A percentile compares a stretch with the other conserved stretches of the same genome.
These are phyloP conservation scores for Citrus mangshanensis DNA, from an alignment of 345 rosid species.

Conservation along the genomic window DNA sequence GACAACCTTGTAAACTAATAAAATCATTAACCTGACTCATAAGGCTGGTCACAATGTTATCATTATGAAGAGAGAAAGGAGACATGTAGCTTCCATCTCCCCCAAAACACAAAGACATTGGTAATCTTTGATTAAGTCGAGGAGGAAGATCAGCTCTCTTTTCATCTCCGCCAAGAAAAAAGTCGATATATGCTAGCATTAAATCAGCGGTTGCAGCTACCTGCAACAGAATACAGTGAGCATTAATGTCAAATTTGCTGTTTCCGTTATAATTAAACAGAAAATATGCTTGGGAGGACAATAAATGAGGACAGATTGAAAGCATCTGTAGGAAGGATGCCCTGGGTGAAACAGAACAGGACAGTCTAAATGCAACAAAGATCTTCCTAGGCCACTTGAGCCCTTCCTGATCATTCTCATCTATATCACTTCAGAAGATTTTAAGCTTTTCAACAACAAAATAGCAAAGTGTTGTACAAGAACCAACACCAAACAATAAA, in stretches of 20 bases:
- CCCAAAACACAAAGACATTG: constrained; percentile 73
- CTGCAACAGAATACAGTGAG: constrained; percentile 31
- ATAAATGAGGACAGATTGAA: neutral
- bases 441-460: neutral
- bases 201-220: constrained; percentile 83
- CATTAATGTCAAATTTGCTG: neutral
- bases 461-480: neutral
- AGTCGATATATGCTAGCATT: constrained; percentile 84
- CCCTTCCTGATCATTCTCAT: neutral
- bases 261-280: neutral
- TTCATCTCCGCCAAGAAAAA: constrained; percentile 95
- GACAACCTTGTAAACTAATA: neutral
- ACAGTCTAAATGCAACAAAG: neutral
- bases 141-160: constrained; percentile 88
- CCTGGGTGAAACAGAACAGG: neutral
- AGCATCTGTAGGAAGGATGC: neutral
- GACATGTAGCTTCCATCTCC: constrained; percentile 96
- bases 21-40: constrained; percentile 67
- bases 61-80: constrained; percentile 79
- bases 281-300: neutral
- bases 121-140: constrained; percentile 67
- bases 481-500: neutral
- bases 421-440: neutral
- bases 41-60: constrained; percentile 80
- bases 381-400: neutral